Evolutionary conservation across 352 stramenopile species (phyloP), one percentile per base, ranked within the genome.

Genomic region (Phytopythium helicoides): DNA sequence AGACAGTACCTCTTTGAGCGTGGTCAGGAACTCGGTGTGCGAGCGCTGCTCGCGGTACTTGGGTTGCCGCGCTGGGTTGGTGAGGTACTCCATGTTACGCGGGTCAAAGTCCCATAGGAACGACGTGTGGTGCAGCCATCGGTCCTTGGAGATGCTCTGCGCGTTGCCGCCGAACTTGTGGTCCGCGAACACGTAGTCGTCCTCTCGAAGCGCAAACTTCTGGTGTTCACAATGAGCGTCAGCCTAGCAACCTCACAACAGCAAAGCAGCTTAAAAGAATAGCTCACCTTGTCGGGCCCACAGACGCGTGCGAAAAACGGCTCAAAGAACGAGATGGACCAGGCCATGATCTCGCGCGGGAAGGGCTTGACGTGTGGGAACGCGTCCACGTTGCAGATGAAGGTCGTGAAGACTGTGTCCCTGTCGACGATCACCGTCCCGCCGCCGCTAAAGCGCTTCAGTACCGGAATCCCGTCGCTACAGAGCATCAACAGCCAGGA

Each of bases 101-200:
- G 86, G 64, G 47, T 97, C 69, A 58, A 96, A 98, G 65, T 98
- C 92, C 92, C 93, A 99, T 14, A 99, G 64, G 69, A 99, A 99
- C 48, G 89, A 98, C 19, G 97, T 99, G 71, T 99, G 97, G 66
- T 99, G 97, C 21, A 99, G 66, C 89, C 91, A 99, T 14, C 95
- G 92, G 47, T 87, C 81, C 61, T 93, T 97, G 6, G 82, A 89
- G 56, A 99, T 97, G 58, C 82, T 94, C 66, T 99, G 97, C 15
- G 97, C 96, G 68, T 99, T 99, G 35, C 97, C 97, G 15, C 84
- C 97, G 58, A 98, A 96, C 79, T 99, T 99, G 31, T 80, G 77
- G 53, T 96, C 68, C 22, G 82, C 86, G 45, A 99, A 89, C 37
- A 98, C 90, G 60, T 99, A 99, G 73, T 99, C 96, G 62, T 98